Evolutionary conservation across 1,284 basidiomycete species (phyloP).

Genomic region (Inonotus obliquus): DNA sequence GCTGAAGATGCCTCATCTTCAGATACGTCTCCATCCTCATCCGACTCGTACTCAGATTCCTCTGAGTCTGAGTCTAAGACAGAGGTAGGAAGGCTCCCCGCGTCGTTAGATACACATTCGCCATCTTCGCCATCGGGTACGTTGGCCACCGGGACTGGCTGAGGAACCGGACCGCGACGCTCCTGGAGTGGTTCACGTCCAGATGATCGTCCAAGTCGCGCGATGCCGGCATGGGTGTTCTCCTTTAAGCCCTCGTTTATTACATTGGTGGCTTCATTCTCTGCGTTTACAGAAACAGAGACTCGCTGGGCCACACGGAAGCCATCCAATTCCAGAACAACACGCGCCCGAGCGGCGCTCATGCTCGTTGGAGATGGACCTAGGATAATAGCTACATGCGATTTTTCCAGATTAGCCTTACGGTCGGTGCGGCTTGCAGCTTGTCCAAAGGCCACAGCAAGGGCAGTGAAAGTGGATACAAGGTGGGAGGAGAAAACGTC

Average conservation of each 20-base stretch:
- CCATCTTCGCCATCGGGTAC: too few species aligned
- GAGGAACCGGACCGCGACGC: too few species aligned
- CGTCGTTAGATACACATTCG: too few species aligned
- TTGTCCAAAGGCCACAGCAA: constrained; percentile 52
- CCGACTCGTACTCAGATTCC: constrained; percentile 21
- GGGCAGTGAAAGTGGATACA: constrained; percentile 61
- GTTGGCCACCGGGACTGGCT: too few species aligned
- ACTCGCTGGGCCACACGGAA: constrained; percentile 26
- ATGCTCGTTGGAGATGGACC: constrained; percentile 48
- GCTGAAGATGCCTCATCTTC: constrained; percentile 7
- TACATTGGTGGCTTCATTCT: neutral
- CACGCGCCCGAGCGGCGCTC: constrained; percentile 40
- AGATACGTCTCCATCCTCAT: constrained; percentile 22
- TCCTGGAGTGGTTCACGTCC: too few species aligned
- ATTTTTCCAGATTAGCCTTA: constrained; percentile 18
- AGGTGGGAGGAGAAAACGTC: constrained; percentile 69
- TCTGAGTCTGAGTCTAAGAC: constrained; percentile 20
- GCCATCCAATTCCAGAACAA: constrained; percentile 60
- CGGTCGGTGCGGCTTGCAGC: neutral
- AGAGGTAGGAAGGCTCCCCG: constrained; percentile 19
- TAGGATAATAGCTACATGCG: constrained; percentile 55
- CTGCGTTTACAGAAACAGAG: neutral
- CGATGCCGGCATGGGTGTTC: neutral
- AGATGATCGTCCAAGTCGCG: too few species aligned
- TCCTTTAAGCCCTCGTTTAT: constrained; percentile 11